Evolutionary conservation across 2,329 filamentous ascomycete genomes (phyloP).

Genomic region (Tolypocladium capitatum): DNA sequence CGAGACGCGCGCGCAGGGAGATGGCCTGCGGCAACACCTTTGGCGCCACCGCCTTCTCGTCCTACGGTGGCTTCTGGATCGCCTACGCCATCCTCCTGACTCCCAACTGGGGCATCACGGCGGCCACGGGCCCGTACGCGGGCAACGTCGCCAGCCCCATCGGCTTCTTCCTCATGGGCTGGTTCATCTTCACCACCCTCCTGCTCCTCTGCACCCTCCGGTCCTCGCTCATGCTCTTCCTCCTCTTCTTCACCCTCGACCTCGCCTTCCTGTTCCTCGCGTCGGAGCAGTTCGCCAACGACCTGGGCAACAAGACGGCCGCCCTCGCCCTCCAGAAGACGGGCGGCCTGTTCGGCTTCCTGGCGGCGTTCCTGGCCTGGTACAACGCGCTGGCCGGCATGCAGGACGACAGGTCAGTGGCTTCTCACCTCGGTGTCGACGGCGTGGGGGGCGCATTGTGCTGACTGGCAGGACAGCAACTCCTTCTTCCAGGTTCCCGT

Average conservation of each 20-base stretch:
- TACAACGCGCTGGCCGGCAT: conserved; percentile 78
- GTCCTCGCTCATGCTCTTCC: conserved; percentile 67
- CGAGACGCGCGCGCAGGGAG: conserved; percentile 41
- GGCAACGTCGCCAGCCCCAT: conserved; percentile 41
- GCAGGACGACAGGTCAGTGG: conserved; percentile 51
- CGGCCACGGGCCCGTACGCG: conserved; percentile 30
- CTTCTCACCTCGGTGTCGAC: too few relatives aligned
- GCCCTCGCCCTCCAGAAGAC: conserved; percentile 46
- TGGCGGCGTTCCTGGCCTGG: conserved; percentile 74
- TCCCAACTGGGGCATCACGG: conserved; percentile 48
- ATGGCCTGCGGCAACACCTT: conserved; percentile 83
- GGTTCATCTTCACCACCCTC: conserved; percentile 76
- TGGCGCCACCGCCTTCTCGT: conserved; percentile 67
- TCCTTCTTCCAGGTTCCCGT: conserved; percentile 87
- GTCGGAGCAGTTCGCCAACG: conserved; percentile 43
- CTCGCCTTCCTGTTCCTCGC: conserved; percentile 62
- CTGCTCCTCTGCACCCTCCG: conserved; percentile 61
- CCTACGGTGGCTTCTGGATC: conserved; percentile 78
- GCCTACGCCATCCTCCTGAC: conserved; percentile 60
- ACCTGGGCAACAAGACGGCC: conserved; percentile 35
- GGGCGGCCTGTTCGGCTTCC: conserved; percentile 66
- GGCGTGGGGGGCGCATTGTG: too few relatives aligned
- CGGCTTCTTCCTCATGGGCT: conserved; percentile 63
- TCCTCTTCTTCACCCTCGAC: conserved; percentile 65
- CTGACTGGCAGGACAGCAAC: conserved; percentile 42